Evolutionary conservation across 2,329 filamentous ascomycete genomes (phyloP).

Genomic region (Fusarium vanettenii): DNA sequence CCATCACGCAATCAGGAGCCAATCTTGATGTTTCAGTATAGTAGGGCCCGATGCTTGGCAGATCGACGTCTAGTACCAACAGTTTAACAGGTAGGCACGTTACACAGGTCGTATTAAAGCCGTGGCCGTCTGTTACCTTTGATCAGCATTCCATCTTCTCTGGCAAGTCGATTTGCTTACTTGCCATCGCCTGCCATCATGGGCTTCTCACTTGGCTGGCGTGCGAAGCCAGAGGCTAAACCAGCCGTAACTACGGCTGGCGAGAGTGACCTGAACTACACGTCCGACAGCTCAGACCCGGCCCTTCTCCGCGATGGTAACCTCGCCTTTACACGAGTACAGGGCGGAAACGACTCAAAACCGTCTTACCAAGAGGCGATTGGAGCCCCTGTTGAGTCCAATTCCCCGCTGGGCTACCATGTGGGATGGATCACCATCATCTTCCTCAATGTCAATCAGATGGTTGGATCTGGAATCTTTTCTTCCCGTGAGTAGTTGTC

Average conservation of each 20-base stretch:
- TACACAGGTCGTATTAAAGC: not conserved
- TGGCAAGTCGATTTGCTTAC: not conserved
- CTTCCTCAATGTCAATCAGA: conserved; percentile 70
- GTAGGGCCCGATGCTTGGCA: not conserved
- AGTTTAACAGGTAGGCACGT: not conserved
- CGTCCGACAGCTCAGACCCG: conserved; percentile 23
- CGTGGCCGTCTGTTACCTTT: no score
- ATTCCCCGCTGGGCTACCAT: conserved; percentile 69
- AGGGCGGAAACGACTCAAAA: conserved; percentile 61
- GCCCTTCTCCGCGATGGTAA: conserved; percentile 33
- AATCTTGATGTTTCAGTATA: not conserved
- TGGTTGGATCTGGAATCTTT: conserved; percentile 74
- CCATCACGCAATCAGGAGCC: conserved; percentile 20
- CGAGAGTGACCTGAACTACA: conserved; percentile 54
- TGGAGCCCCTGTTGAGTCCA: conserved; percentile 69
- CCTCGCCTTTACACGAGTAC: conserved; percentile 31
- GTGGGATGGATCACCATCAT: conserved; percentile 67
- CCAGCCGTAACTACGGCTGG: not conserved
- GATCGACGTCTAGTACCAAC: not conserved
- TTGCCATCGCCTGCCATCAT: not conserved
- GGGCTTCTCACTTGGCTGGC: conserved; percentile 5
- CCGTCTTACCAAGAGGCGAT: conserved; percentile 69
- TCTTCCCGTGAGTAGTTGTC: conserved; percentile 65
- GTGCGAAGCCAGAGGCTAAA: not conserved
- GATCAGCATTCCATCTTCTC: not conserved